phyloP scores from a whole-genome alignment of 1,139 yeast genomes.

The Insectozyma bohioensis region DNA sequence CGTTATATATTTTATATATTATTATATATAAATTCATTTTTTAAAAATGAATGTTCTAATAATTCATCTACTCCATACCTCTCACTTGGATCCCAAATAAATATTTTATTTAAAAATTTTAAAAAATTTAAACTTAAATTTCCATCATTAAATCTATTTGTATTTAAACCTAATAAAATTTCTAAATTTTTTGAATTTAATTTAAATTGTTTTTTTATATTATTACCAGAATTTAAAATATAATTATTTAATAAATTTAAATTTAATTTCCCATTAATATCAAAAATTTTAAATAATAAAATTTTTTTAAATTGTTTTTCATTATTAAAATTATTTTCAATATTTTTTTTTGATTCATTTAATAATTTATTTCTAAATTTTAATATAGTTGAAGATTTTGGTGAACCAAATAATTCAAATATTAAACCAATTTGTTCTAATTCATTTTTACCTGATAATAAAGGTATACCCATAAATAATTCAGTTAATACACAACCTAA shows the following conservation, averaged over 20 bases:
- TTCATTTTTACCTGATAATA: slow-evolving; percentile 72
- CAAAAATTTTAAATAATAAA: slow-evolving; percentile 39
- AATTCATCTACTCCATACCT: slow-evolving; percentile 46
- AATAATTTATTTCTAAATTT: slow-evolving; percentile 23
- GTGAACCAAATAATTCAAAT: slow-evolving; percentile 64
- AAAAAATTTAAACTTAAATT: slow-evolving; percentile 19
- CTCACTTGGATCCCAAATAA: slow-evolving; percentile 57
- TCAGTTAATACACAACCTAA: slow-evolving; percentile 71
- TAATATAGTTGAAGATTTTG: slow-evolving; percentile 35
- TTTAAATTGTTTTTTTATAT: slow-evolving; percentile 26
- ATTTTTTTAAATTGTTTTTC: slow-evolving; percentile 32
- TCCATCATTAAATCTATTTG: no score
- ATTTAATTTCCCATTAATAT: slow-evolving; percentile 38
- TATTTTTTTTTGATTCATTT: slow-evolving; percentile 14
- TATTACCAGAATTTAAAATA: slow-evolving; percentile 21
- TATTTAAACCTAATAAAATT: slow-evolving; percentile 35
- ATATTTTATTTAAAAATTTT: slow-evolving; percentile 37
- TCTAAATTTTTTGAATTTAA: slow-evolving; percentile 39
- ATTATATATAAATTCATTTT: slow-evolving; percentile 2
- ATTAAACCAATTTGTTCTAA: slow-evolving; percentile 61
- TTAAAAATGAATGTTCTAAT: slow-evolving; percentile 33
- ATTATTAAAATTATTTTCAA: slow-evolving; percentile 11
- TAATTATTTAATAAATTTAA: slow-evolving; percentile 26
- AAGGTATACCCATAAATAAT: slow-evolving; percentile 61
- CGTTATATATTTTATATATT: no score